Conservation (phyloP, 768 basidiomycete species). For the Mycena pura region DNA sequence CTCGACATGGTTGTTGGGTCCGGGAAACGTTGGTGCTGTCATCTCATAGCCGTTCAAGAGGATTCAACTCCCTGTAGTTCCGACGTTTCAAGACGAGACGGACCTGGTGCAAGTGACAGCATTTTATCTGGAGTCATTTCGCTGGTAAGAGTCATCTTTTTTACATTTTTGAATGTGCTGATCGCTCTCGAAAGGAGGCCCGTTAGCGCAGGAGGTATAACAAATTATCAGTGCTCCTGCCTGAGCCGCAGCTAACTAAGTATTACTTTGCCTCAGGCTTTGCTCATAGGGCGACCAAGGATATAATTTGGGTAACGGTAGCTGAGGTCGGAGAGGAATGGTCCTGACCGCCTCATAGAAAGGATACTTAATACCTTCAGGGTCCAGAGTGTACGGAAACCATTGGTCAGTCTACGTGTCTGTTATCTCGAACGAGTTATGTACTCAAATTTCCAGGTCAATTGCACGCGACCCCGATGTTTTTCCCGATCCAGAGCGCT, state of each 20-base stretch:
- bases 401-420: conserved; percentile 49
- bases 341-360: conserved; percentile 35
- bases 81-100: conserved; percentile 48
- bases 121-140: conserved; percentile 55
- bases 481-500: conserved; percentile 66
- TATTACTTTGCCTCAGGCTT: conserved; percentile 45
- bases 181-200: conserved; percentile 38
- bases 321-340: neutral
- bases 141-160: conserved; percentile 40
- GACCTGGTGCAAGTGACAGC: conserved; percentile 53
- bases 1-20: conserved; percentile 59
- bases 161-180: neutral
- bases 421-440: neutral
- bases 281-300: conserved; percentile 67
- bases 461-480: conserved; percentile 62
- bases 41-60: neutral
- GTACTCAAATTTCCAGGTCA: conserved; percentile 44
- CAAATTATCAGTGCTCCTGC: neutral
- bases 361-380: conserved; percentile 59
- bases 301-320: conserved; percentile 63
- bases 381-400: conserved; percentile 65
- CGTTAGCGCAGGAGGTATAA: conserved; percentile 52
- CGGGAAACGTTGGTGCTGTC: conserved; percentile 40
- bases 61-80: conserved; percentile 33
- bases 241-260: too few relatives aligned